Base-by-base conservation (phyloP, 768 basidiomycete genomes). In the Boletus edulis region DNA sequence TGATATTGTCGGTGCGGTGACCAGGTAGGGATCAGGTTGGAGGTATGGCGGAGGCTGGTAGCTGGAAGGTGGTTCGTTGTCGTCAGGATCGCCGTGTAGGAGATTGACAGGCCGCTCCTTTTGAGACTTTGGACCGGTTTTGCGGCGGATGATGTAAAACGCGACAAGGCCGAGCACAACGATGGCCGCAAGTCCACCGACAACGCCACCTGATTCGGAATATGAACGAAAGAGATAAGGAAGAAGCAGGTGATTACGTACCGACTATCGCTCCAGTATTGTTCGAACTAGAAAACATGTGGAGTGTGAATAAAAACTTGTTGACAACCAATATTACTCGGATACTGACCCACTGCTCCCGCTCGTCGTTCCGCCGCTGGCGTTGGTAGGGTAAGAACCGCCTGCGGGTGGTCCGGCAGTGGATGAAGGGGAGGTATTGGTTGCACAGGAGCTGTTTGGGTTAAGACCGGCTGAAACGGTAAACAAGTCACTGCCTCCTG, bases 371-470 rank as follows among this genome's bases (percentile, higher is more conserved):
- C 72, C 63, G 8, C 77, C 76, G 40, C 67, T 72, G 18, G 76
- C 68, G 46, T 76, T 77, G 0, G 88, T 90, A 0, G 86, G 81
- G 65, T 86, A 87, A 37, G 75, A 75, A 0, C 87, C 89, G 37
- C 90, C 90, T 20, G 90, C 90, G 7, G 90, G 88, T 51, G 73
- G 75, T 3, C 87, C 89, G 11, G 87, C 79, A 3, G 90, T 93
- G 5, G 90, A 90, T 48, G 86, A 89, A 0, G 90, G 90, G 48
- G 88, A 90, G 14, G 58, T 69, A 42, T 70, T 66, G 41, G 75
- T 80, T 45, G 91, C 65, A 63, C 90, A 93, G 2, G 73, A 78
- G 43, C 65, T 73, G 56, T 81, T 73, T 59, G 77, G 79, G 55
- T 75, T 67, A 14, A 74, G 66, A 1, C 85, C 82, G 24, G 76